Percentiles rank a stretch among this genome's conserved stretches.
These are phyloP conservation scores for Rhodamnia argentea DNA, from an alignment of 345 rosid species.

Conservation along the genomic window DNA sequence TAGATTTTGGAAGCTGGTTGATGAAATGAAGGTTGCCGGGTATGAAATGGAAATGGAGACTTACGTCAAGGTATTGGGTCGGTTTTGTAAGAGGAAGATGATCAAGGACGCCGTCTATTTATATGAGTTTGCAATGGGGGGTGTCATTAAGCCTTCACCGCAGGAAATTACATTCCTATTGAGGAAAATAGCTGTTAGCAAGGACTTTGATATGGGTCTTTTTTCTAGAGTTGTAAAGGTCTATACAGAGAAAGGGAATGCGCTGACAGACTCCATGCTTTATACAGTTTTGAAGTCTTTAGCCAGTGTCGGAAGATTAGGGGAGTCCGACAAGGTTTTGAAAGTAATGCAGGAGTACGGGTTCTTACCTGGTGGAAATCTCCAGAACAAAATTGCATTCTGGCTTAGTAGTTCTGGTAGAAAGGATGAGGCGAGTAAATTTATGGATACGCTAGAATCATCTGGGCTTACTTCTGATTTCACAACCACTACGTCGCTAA, in stretches of 20 bases:
- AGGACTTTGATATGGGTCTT: constrained; percentile 50
- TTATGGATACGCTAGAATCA: constrained; percentile 35
- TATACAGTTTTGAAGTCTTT: constrained; percentile 61
- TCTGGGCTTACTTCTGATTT: constrained; percentile 42
- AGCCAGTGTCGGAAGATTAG: constrained; percentile 46
- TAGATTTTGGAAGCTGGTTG: constrained; percentile 64
- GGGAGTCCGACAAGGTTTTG: constrained; percentile 47
- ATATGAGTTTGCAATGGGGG: constrained; percentile 64
- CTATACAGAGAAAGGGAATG: constrained; percentile 40
- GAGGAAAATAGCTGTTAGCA: constrained; percentile 50
- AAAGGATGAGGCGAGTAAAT: constrained; percentile 39
- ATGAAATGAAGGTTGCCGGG: constrained; percentile 56
- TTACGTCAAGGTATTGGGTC: constrained; percentile 31
- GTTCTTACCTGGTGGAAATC: constrained; percentile 25
- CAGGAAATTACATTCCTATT: constrained; percentile 44
- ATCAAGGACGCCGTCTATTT: constrained; percentile 61
- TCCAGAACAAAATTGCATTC: constrained; percentile 48
- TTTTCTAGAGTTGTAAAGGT: constrained; percentile 52
- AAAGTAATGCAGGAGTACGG: constrained; percentile 57
- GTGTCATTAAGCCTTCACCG: constrained; percentile 45
- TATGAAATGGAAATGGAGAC: constrained; percentile 64
- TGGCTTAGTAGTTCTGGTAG: constrained; percentile 45
- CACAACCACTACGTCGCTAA: constrained; percentile 47
- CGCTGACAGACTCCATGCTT: constrained; percentile 50
- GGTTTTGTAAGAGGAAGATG: constrained; percentile 59